Base-by-base conservation (phyloP, 352 stramenopile genomes). In the Saprolegnia parasitica region DNA sequence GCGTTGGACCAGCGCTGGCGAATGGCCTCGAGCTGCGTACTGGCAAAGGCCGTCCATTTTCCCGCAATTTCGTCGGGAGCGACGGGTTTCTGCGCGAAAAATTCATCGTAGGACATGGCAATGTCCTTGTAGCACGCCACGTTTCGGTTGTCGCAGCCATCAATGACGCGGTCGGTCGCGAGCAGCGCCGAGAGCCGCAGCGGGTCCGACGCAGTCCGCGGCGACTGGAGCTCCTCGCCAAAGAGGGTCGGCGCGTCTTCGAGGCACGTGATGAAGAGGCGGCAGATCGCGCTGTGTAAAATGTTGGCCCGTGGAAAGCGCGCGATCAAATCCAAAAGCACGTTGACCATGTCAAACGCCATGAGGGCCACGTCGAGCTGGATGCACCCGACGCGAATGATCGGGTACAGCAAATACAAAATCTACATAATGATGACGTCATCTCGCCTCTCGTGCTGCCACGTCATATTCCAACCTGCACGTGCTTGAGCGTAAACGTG, bases 181-280 rank as follows among this genome's bases (percentile, higher is more conserved):
- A 10, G 18, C 10, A 70, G 42, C 18, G 55, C 26, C 15, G 63
- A 49, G 84, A 8, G 78, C 78, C 16, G 84, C 75, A 29, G 84
- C 80, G 15, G 76, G 73, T 62, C 45, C 37, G 16, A 65, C n/a
- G 40, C 87, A 79, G 60, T 80, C 83, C 9, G 78, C 72, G 3
- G 81, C 77, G 83, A 80, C 18, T 81, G 84, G 21, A 92, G 72
- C 35, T 92, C 84, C 45, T 89, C 87, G 65, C 84, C 84, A 66
- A 90, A 90, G 78, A 92, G 86, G 76, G 81, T 89, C 0, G 84
- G 84, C 24, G 82, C 87, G 61, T 92, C 84, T 56, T 92, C 84
- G 8, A 92, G 77, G n/a, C 76, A 82, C 35, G 89, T 82, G 67
- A 92, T 90, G 60, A 84, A 92, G 24, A 92, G 72, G 8, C 84